Conservation (phyloP, 75 land plant genomes). For the Sequoia sempervirens region DNA sequence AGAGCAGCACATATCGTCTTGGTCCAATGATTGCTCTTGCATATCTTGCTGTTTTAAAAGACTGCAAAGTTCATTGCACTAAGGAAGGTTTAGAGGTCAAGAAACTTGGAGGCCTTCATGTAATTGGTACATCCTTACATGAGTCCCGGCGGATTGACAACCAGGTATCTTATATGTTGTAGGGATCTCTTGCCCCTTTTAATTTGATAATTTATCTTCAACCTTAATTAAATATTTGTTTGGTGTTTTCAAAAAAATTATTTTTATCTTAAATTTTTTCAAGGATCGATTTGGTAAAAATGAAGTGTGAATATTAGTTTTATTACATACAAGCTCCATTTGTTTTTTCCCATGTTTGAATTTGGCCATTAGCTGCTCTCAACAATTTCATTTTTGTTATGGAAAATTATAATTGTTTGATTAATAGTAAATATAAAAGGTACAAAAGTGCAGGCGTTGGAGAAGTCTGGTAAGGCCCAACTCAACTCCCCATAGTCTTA, state of each 20-base stretch:
- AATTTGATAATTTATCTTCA: neutral
- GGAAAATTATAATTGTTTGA: neutral
- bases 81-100: conserved; percentile 89
- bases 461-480: neutral
- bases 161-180: conserved; percentile 43
- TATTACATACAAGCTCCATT: neutral
- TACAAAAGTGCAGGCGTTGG: neutral
- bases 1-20: conserved; percentile 50
- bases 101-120: conserved; percentile 94
- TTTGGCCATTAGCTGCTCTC: neutral
- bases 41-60: conserved; percentile 70
- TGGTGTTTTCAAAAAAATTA: too few species aligned
- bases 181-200: neutral
- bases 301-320: neutral
- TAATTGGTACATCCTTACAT: conserved; percentile 95
- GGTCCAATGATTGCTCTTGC: conserved; percentile 80
- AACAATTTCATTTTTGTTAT: neutral
- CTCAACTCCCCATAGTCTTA: neutral
- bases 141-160: conserved; percentile 98
- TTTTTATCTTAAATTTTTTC: neutral
- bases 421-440: neutral
- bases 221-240: neutral
- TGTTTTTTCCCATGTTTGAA: neutral
- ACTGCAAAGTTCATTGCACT: conserved; percentile 75
- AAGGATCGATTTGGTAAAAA: neutral